Evolutionary conservation across 2,329 filamentous ascomycete genomes (phyloP).

Genomic region (Epichloe glyceriae): DNA sequence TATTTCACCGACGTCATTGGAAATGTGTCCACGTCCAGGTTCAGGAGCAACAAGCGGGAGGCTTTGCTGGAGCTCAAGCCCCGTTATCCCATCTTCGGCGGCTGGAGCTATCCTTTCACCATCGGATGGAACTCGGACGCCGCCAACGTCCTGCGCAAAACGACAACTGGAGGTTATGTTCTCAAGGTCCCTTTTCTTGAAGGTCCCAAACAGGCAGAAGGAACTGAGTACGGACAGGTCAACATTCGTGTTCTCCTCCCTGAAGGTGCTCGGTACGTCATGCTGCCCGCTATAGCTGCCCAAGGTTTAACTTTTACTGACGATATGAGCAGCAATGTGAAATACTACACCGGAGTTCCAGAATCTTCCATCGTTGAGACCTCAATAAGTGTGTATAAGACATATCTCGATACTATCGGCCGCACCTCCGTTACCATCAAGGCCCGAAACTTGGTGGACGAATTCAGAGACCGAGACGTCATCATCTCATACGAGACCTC

Average conservation of each 20-base stretch:
- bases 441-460: constrained; percentile 79
- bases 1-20: constrained; percentile 96
- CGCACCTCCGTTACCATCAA: constrained; percentile 71
- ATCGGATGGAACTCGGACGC: constrained; percentile 91
- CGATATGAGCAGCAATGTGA: constrained; percentile 54
- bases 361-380: constrained; percentile 45
- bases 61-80: constrained; percentile 84
- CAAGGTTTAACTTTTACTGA: constrained; percentile 11
- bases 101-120: constrained; percentile 96
- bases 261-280: constrained; percentile 70
- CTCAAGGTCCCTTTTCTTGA: constrained; percentile 89
- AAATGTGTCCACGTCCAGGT: constrained; percentile 88
- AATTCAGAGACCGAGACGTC: constrained; percentile 70
- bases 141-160: constrained; percentile 58
- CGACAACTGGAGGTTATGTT: constrained; percentile 57
- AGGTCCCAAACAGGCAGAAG: constrained; percentile 75
- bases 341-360: constrained; percentile 63
- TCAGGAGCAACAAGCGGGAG: constrained; percentile 64
- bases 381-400: constrained; percentile 55
- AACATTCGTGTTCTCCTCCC: constrained; percentile 75
- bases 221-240: constrained; percentile 72
- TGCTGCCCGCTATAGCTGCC: background rate
- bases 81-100: constrained; percentile 89
- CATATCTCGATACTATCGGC: constrained; percentile 87
- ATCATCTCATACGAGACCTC: constrained; percentile 84